phyloP scores from a whole-genome alignment of 1,284 basidiomycete species.

The Ganoderma resinaceum region DNA sequence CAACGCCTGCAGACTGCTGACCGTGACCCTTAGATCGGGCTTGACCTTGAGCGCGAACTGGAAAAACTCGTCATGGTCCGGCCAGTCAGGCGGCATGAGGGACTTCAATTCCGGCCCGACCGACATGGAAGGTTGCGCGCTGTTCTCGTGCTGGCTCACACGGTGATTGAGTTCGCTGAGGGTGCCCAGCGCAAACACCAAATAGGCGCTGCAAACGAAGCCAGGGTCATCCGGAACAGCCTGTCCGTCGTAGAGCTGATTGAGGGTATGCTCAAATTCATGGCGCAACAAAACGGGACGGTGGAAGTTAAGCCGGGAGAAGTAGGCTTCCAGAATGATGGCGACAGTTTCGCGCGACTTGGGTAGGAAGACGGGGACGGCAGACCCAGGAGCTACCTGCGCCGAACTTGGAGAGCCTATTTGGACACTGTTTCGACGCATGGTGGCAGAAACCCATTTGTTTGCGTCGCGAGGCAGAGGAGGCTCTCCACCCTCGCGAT shows the following conservation, averaged over 20 bases:
- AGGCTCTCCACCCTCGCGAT: constrained; percentile 61
- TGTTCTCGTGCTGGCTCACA: constrained; percentile 53
- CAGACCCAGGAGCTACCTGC: constrained; percentile 39
- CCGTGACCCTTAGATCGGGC: constrained; percentile 79
- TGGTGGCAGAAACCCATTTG: constrained; percentile 63
- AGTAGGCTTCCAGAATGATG: constrained; percentile 72
- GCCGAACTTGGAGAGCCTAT: constrained; percentile 34
- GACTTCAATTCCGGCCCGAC: constrained; percentile 20
- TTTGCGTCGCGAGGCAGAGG: constrained; percentile 64
- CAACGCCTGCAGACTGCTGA: constrained; percentile 80
- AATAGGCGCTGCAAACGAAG: constrained; percentile 76
- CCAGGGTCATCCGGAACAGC: constrained; percentile 70
- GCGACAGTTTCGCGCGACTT: constrained; percentile 73
- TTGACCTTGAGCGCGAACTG: constrained; percentile 77
- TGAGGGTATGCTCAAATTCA: constrained; percentile 68
- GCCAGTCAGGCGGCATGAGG: constrained; percentile 77
- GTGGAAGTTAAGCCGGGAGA: constrained; percentile 76
- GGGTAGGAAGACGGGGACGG: constrained; percentile 64
- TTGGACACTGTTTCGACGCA: constrained; percentile 50
- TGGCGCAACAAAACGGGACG: constrained; percentile 73
- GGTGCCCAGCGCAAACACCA: constrained; percentile 80
- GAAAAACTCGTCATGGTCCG: constrained; percentile 82
- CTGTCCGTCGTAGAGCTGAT: constrained; percentile 67
- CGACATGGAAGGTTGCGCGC: constrained; percentile 38
- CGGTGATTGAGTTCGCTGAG: constrained; percentile 80